phyloP scores from a whole-genome alignment of 768 basidiomycete species.

The Sarcodon sp. region DNA sequence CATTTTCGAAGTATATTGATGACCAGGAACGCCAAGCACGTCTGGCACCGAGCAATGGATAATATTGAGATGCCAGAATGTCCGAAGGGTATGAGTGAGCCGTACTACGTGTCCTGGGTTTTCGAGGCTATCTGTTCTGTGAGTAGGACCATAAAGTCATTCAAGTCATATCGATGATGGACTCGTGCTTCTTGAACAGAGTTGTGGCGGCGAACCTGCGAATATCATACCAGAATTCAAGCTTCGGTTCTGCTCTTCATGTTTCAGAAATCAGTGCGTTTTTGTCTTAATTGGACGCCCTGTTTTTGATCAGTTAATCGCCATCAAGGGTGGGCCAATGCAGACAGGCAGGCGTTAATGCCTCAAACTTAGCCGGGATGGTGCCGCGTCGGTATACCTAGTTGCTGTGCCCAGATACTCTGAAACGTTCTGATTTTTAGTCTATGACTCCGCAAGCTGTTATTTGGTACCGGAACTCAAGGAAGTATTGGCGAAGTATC shows the following conservation, averaged over 20 bases:
- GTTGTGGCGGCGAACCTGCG: conserved; percentile 2
- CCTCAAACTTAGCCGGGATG: not conserved
- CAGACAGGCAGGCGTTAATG: not conserved
- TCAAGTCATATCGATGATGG: no score
- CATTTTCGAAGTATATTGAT: conserved; percentile 6
- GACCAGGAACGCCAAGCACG: conserved; percentile 6
- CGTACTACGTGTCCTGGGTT: conserved; percentile 2
- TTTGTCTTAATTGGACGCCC: no score
- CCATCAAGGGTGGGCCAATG: not conserved
- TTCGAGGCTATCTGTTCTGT: conserved; percentile 5
- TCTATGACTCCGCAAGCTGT: not conserved
- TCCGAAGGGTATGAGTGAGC: conserved; percentile 4
- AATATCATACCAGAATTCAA: not conserved
- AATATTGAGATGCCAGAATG: conserved; percentile 5
- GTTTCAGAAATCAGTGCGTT: conserved; percentile 5
- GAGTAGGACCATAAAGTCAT: not conserved
- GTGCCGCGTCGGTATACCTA: not conserved
- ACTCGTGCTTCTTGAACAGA: not conserved
- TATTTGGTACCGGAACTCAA: no score
- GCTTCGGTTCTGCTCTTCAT: conserved; percentile 1
- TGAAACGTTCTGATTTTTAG: not conserved
- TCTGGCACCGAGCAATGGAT: conserved; percentile 9
- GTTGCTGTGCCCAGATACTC: not conserved
- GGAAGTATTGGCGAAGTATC: no score
- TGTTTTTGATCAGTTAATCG: not conserved